Evolutionary conservation across 164 flowering plant species (phyloP).

Genomic region (Pachysandra terminalis): DNA sequence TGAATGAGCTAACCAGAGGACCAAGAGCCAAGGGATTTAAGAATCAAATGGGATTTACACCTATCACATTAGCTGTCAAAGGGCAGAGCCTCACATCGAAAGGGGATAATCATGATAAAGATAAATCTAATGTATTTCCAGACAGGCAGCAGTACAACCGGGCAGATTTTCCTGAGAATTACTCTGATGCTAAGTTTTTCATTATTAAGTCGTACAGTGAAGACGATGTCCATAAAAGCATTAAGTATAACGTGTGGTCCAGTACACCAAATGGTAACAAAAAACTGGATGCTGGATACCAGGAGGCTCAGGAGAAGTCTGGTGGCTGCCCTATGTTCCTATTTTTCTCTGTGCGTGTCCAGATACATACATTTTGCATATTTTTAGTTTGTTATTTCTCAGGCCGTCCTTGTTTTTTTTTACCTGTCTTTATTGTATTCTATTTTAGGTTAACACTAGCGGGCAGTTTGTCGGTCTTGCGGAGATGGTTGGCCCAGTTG

Average conservation of each 20-base stretch:
- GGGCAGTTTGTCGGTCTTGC: constrained; percentile 91
- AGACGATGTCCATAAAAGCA: constrained; percentile 91
- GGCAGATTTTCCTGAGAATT: constrained; percentile 62
- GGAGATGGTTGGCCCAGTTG: constrained; percentile 85
- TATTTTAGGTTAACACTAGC: constrained; percentile 77
- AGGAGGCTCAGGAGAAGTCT: constrained; percentile 63
- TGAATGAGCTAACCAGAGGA: constrained; percentile 81
- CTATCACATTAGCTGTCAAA: constrained; percentile 45
- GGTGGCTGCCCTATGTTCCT: constrained; percentile 69
- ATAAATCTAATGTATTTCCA: constrained; percentile 19
- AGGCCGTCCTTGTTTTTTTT: not conserved
- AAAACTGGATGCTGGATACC: constrained; percentile 73
- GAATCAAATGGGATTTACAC: constrained; percentile 44
- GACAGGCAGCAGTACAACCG: constrained; percentile 60
- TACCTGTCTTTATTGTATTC: not conserved
- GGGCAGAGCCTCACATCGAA: constrained; percentile 38
- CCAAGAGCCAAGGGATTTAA: constrained; percentile 68
- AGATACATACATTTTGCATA: not conserved
- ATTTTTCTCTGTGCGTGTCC: constrained; percentile 69
- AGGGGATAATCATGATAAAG: constrained; percentile 36
- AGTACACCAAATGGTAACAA: constrained; percentile 92
- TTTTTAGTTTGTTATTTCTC: not conserved
- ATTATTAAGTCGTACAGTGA: constrained; percentile 91
- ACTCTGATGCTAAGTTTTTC: constrained; percentile 71
- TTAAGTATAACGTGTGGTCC: constrained; percentile 86